phyloP scores from a whole-genome alignment of 2,329 filamentous ascomycete genomes.

The Xylariaceae sp. region DNA sequence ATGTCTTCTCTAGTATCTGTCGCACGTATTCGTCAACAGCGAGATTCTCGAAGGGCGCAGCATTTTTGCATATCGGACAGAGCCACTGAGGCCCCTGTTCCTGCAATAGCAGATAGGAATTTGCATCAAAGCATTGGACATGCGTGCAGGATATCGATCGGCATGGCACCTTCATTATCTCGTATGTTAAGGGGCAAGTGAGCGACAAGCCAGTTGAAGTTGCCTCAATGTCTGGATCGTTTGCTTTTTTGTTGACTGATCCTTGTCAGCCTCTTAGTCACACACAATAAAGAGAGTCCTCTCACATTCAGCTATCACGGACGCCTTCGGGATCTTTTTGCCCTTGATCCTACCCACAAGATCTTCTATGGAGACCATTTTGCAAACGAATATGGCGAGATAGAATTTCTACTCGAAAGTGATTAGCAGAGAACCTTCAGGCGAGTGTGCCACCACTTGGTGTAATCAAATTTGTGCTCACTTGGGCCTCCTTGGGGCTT shows the following conservation, averaged over 20 bases:
- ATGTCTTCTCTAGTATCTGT: constrained; percentile 75
- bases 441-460: constrained; percentile 10
- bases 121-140: constrained; percentile 91
- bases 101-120: constrained; percentile 86
- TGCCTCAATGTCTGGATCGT: constrained; percentile 84
- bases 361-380: constrained; percentile 64
- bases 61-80: constrained; percentile 90
- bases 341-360: constrained; percentile 64
- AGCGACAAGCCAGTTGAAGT: constrained; percentile 86
- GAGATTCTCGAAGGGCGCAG: constrained; percentile 73
- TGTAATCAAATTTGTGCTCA: constrained; percentile 20
- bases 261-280: constrained; percentile 15
- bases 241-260: constrained; percentile 72
- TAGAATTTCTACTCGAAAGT: constrained; percentile 60
- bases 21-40: constrained; percentile 87
- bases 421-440: constrained; percentile 13
- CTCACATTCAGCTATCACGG: constrained; percentile 81
- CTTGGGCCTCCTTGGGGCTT: constrained; percentile 16
- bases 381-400: constrained; percentile 71
- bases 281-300: constrained; percentile 10
- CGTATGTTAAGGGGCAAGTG: constrained; percentile 86
- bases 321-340: constrained; percentile 72
- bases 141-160: constrained; percentile 78
- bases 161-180: constrained; percentile 75
- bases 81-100: constrained; percentile 95